phyloP scores from a whole-genome alignment of 139 green algal genomes.

The Monoraphidium neglectum region DNA sequence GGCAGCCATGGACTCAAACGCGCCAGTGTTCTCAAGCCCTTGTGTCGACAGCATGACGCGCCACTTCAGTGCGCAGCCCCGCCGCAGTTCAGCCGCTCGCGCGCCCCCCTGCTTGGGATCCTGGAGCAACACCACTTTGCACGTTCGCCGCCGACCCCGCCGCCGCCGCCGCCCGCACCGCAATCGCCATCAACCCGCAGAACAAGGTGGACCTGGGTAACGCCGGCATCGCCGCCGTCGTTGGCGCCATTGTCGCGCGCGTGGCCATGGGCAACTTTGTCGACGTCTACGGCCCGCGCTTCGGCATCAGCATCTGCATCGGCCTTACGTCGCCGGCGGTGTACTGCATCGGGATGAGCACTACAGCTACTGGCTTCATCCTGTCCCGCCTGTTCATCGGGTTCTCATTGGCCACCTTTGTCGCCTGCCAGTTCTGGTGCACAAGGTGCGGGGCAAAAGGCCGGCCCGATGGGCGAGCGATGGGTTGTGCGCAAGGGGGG shows the following conservation, averaged over 20 bases:
- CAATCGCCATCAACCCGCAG: not conserved
- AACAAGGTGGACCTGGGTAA: constrained; percentile 10
- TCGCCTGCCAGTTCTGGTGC: constrained; percentile 82
- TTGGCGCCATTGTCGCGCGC: constrained; percentile 65
- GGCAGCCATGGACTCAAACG: too few relatives aligned
- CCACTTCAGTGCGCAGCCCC: too few relatives aligned
- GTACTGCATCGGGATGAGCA: constrained; percentile 73
- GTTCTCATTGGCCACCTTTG: constrained; percentile 79
- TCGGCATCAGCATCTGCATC: constrained; percentile 24
- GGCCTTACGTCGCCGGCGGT: constrained; percentile 55
- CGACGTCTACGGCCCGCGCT: not conserved
- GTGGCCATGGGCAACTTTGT: constrained; percentile 63
- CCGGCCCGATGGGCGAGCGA: constrained; percentile 72
- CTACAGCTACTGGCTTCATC: constrained; percentile 72
- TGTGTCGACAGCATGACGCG: too few relatives aligned
- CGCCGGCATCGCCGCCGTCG: constrained; percentile 71
- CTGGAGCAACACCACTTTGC: too few relatives aligned
- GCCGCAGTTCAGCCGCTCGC: too few relatives aligned
- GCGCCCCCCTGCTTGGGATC: too few relatives aligned
- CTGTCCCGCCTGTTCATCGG: constrained; percentile 66
- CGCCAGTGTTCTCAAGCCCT: too few relatives aligned
- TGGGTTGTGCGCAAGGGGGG: constrained; percentile 4
- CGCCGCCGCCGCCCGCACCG: too few relatives aligned
- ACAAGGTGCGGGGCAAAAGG: constrained; percentile 59
- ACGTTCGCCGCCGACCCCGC: too few relatives aligned